Percentiles rank a stretch among this genome's conserved stretches.
These are phyloP conservation scores for Vigna hirtella DNA, from an alignment of 306 rosid genomes.

Conservation along the genomic window DNA sequence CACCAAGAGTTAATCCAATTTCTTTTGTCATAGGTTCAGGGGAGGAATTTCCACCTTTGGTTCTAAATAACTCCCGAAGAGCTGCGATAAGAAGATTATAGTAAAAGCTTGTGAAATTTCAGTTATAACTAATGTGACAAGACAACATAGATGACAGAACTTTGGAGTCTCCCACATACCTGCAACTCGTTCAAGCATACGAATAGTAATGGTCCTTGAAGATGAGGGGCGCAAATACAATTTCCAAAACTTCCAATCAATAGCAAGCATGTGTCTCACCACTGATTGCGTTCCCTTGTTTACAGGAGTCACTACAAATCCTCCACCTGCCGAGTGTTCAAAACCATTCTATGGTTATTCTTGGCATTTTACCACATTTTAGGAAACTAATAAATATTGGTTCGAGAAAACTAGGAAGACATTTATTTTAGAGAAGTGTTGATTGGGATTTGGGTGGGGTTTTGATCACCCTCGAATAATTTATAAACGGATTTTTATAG, in stretches of 20 bases:
- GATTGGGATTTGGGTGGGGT: neutral
- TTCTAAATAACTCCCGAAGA: constrained; percentile 69
- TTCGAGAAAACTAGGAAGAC: constrained; percentile 5
- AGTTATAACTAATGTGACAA: neutral
- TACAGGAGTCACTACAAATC: constrained; percentile 81
- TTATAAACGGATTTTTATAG: neutral
- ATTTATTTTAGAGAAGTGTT: neutral
- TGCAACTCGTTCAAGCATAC: constrained; percentile 85
- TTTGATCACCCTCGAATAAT: neutral
- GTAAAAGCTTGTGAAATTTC: neutral
- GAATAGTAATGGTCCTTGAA: constrained; percentile 68
- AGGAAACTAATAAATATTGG: constrained; percentile 1
- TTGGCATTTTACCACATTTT: constrained; percentile 17
- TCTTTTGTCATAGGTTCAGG: constrained; percentile 52
- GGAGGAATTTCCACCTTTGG: constrained; percentile 54
- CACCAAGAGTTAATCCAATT: constrained; percentile 48
- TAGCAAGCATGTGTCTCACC: constrained; percentile 90
- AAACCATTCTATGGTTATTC: neutral
- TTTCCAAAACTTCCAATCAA: constrained; percentile 95
- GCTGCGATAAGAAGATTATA: constrained; percentile 52
- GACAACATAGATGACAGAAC: neutral
- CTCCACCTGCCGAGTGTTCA: constrained; percentile 71
- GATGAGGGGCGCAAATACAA: constrained; percentile 67
- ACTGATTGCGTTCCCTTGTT: constrained; percentile 74
- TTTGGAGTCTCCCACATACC: constrained; percentile 49